Base-by-base conservation (phyloP, 2,329 filamentous ascomycete species). In the Lachnum nothofagi region DNA sequence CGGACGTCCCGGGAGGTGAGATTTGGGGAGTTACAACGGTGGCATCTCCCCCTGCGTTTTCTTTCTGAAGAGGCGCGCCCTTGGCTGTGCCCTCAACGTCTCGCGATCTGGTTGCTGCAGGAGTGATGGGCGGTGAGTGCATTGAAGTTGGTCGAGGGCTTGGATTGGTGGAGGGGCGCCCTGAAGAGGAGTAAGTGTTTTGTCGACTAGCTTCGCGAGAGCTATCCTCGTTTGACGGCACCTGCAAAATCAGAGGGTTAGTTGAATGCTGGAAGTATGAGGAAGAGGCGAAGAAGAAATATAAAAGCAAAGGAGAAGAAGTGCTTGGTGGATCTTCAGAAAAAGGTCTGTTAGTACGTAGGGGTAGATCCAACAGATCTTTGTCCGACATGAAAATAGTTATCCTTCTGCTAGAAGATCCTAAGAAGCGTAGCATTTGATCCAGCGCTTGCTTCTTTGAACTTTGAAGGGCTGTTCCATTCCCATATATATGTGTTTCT, bases 111-210 rank as follows among this genome's bases (percentile, higher is more conserved):
- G 88, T 91, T 44, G 83, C 90, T 46, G 89, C 83, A 16, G 91
- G 91, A 10, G 91, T 96, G 44, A 97, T 77, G 35, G 90, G 90
- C 57, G 91, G 91, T 9, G 91, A 95, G 59, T 91, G 86, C 70
- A 94, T 79, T 49, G 85, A 80, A 51, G 83, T 81, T 38, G 79
- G 72, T 52, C 79, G 77, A 52, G 87, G 85, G 55, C 83, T 86
- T 34, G 81, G 72, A 64, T 76, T 77, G 24, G 85, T 83, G 49
- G 85, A 90, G 53, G 78, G 76, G 58, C 76, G 79, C 50, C 73
- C 74, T 45, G 83, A 83, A 55, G 85, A 83, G 54, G 70, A 80
- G 44, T 82, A 83, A 46, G 83, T 85, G 34, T 80, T 74, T 49
- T 82, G 75, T 51, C 80, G 77, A 62, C 81, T 85, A 47, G 82